A percentile compares a stretch with the other conserved stretches of the same genome.
phyloP scores from a whole-genome alignment of 257 asterid genomes.

The Cinchona pubescens region DNA sequence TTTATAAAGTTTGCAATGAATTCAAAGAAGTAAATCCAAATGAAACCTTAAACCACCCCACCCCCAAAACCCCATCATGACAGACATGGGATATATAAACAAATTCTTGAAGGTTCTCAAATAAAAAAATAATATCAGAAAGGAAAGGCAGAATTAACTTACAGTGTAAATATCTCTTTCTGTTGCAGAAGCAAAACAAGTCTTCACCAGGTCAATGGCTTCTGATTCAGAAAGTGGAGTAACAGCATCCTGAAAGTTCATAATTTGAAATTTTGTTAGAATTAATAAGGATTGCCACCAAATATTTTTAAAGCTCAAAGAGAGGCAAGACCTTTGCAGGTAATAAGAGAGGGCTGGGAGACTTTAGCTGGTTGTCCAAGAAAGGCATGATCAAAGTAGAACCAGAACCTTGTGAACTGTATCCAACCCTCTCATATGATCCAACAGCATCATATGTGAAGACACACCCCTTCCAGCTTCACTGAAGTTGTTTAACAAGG shows the following conservation, averaged over 20 bases:
- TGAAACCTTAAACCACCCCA: too few species aligned
- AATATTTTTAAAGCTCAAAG: neutral
- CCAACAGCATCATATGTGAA: slow-evolving; percentile 93
- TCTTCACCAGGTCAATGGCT: slow-evolving; percentile 82
- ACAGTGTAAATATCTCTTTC: slow-evolving; percentile 82
- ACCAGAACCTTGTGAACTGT: slow-evolving; percentile 93
- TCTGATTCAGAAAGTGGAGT: slow-evolving; percentile 72
- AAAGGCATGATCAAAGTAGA: slow-evolving; percentile 85
- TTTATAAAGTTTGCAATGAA: neutral
- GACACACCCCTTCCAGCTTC: slow-evolving; percentile 85
- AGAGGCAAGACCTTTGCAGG: slow-evolving; percentile 29
- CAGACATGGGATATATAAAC: too few species aligned
- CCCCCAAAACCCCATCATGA: too few species aligned
- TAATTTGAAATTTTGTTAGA: neutral
- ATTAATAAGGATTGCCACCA: neutral
- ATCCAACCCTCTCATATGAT: slow-evolving; percentile 91
- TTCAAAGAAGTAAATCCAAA: neutral
- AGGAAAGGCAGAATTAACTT: slow-evolving; percentile 23
- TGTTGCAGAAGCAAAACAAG: slow-evolving; percentile 79
- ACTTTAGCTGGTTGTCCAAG: slow-evolving; percentile 58
- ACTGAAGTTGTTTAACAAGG: neutral
- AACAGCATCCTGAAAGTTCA: slow-evolving; percentile 36
- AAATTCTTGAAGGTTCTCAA: neutral
- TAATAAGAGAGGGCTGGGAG: slow-evolving; percentile 36
- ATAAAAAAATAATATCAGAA: neutral